Conservation (phyloP, 2,329 filamentous ascomycete genomes). For the Verticillium zaregamsianum region DNA sequence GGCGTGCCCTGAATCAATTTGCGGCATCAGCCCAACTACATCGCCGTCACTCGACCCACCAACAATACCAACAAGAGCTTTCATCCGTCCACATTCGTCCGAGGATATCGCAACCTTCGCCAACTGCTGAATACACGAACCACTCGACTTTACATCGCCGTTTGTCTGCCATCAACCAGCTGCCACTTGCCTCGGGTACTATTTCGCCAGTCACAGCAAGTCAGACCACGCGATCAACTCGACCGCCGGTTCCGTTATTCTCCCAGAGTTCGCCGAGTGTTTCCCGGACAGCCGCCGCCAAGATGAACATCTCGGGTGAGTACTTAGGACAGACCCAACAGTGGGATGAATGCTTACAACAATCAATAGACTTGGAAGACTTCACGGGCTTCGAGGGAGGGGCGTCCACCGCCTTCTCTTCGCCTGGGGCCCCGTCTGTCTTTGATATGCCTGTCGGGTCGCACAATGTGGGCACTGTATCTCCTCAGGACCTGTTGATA, state of each 20-base stretch:
- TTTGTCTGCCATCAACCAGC: neutral
- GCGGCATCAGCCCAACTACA: constrained; percentile 22
- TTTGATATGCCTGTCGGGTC: constrained; percentile 47
- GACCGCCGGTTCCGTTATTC: constrained; percentile 72
- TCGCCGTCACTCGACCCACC: constrained; percentile 41
- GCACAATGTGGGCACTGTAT: constrained; percentile 67
- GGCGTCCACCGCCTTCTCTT: constrained; percentile 45
- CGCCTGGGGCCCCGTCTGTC: constrained; percentile 43
- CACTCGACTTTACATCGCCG: neutral
- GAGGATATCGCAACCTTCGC: neutral
- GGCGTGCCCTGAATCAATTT: constrained; percentile 33
- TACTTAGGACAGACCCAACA: constrained; percentile 3
- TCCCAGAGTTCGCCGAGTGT: constrained; percentile 53
- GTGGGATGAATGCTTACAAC: neutral
- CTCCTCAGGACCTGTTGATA: constrained; percentile 75
- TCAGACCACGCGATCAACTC: constrained; percentile 21
- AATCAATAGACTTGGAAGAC: constrained; percentile 45
- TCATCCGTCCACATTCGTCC: neutral
- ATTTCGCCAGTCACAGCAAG: neutral
- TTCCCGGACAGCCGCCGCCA: constrained; percentile 32
- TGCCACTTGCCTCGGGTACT: no score
- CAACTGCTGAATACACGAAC: neutral
- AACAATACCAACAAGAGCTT: constrained; percentile 48
- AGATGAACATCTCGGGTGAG: constrained; percentile 57
- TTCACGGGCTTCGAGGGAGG: constrained; percentile 53